These are phyloP conservation scores for Chalciporus pseudorubinellus DNA, from an alignment of 768 basidiomycete genomes.

Conservation along the genomic window DNA sequence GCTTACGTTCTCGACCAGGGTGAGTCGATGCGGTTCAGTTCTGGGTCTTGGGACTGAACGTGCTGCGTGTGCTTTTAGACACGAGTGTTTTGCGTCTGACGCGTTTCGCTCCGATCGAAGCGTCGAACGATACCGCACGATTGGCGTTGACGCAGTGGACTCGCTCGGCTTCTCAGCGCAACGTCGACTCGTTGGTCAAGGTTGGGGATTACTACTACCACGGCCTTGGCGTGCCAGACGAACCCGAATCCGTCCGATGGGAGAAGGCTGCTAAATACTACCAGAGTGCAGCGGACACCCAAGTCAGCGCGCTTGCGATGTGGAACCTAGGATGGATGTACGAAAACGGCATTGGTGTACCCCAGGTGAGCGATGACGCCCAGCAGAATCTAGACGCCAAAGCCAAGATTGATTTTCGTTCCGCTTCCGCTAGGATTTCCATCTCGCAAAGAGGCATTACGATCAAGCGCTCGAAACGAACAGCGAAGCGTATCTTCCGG, in stretches of 20 bases:
- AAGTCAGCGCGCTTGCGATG: conserved; percentile 90
- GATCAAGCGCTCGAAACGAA: conserved; percentile 88
- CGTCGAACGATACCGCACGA: conserved; percentile 78
- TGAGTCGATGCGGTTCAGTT: conserved; percentile 35
- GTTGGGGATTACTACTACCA: conserved; percentile 97
- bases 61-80: conserved; percentile 40
- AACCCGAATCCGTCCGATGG: conserved; percentile 59
- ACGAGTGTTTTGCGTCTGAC: conserved; percentile 67
- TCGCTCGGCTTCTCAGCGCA: conserved; percentile 88
- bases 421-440: conserved; percentile 67
- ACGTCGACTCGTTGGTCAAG: conserved; percentile 96
- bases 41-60: conserved; percentile 28
- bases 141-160: conserved; percentile 92
- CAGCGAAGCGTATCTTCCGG: conserved; percentile 84
- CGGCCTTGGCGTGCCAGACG: conserved; percentile 75
- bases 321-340: conserved; percentile 99
- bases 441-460: conserved; percentile 94
- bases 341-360: conserved; percentile 91
- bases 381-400: not conserved
- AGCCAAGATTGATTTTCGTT: not conserved
- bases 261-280: conserved; percentile 95
- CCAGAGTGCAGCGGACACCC: conserved; percentile 90
- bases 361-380: conserved; percentile 52
- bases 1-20: conserved; percentile 93
- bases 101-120: conserved; percentile 64